A percentile compares a stretch with the other conserved stretches of the same genome.
Conservation (phyloP, 108 stramenopile genomes). For the Schizochytrium sp. region DNA sequence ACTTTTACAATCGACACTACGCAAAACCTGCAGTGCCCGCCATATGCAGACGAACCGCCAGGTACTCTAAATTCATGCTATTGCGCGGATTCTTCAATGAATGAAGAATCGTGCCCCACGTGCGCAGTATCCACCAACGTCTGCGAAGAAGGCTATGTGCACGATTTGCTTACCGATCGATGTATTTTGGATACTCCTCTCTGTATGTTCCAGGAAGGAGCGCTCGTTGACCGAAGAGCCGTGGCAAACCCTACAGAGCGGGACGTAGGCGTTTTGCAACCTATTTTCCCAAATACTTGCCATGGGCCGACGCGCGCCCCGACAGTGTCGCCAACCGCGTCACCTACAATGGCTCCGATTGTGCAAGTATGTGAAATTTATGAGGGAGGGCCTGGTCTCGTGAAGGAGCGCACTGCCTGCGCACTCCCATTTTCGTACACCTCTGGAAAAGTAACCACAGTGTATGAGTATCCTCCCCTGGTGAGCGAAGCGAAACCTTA, state of each 20-base stretch:
- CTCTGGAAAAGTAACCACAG: not conserved
- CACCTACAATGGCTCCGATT: not conserved
- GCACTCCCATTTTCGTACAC: not conserved
- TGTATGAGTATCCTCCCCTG: not conserved
- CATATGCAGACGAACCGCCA: not conserved
- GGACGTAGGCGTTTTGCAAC: not conserved
- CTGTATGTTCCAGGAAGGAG: not conserved
- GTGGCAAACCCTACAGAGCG: not conserved
- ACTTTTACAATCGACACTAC: not conserved
- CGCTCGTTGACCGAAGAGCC: not conserved
- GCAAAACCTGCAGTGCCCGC: not conserved
- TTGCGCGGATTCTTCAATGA: not conserved
- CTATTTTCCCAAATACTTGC: not conserved
- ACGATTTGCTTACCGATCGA: not conserved
- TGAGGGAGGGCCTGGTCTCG: not conserved
- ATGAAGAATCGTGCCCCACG: not conserved
- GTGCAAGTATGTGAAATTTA: not conserved
- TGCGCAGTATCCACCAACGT: not conserved
- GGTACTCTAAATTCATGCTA: not conserved
- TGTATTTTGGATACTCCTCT: not conserved
- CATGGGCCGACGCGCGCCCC: not conserved
- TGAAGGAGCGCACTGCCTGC: not conserved
- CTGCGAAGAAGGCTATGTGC: not conserved
- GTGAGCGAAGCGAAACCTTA: not conserved
- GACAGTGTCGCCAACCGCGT: not conserved